Percentiles rank a stretch among this genome's conserved stretches.
These are phyloP conservation scores for Bolboschoenus planiculmis DNA, from an alignment of 176 grass and related monocot species.

Conservation along the genomic window DNA sequence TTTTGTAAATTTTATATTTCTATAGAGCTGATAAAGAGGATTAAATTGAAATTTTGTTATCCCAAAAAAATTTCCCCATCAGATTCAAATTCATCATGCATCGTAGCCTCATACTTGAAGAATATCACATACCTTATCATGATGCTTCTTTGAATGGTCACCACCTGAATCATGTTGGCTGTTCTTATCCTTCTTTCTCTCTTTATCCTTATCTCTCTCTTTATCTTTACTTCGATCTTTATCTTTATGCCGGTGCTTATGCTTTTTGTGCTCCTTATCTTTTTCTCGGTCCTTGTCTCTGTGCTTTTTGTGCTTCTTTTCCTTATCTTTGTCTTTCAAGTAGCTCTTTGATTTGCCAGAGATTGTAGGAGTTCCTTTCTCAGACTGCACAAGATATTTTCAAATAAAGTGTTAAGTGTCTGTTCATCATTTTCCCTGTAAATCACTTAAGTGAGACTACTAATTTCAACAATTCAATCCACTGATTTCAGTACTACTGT, in stretches of 20 bases:
- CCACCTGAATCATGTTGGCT: slow-evolving; percentile 67
- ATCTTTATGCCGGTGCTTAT: slow-evolving; percentile 92
- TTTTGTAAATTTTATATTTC: not conserved
- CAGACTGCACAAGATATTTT: slow-evolving; percentile 36
- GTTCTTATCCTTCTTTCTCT: slow-evolving; percentile 94
- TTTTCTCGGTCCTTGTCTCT: slow-evolving; percentile 86
- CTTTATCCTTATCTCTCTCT: slow-evolving; percentile 70
- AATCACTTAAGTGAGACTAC: not conserved
- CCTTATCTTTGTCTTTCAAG: slow-evolving; percentile 63
- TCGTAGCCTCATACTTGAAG: not conserved
- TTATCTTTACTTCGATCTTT: slow-evolving; percentile 90
- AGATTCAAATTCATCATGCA: not conserved
- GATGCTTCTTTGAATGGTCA: slow-evolving; percentile 83
- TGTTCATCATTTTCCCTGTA: not conserved
- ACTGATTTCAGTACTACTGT: not conserved
- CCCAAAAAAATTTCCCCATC: not conserved
- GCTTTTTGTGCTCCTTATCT: slow-evolving; percentile 97
- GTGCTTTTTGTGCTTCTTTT: slow-evolving; percentile 92
- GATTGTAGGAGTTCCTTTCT: slow-evolving; percentile 81
- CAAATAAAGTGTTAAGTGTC: not conserved
- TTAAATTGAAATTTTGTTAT: not conserved
- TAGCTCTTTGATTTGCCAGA: slow-evolving; percentile 66
- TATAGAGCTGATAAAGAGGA: not conserved
- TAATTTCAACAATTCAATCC: not conserved
- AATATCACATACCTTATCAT: slow-evolving; percentile 51